phyloP scores from a whole-genome alignment of 495 filamentous ascomycete genomes.

The Tuber indicum region DNA sequence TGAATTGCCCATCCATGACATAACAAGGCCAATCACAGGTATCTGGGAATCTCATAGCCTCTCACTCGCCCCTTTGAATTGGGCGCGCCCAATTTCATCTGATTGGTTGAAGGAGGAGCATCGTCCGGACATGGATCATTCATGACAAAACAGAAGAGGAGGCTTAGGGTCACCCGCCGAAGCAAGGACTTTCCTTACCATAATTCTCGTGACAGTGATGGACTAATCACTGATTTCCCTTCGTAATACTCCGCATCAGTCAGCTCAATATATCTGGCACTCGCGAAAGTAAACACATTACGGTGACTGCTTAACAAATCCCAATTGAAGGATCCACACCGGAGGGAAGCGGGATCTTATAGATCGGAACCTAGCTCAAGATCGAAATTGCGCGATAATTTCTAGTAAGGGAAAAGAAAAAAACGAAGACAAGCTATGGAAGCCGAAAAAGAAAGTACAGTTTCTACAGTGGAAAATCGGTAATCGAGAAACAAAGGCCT shows the following conservation, averaged over 20 bases:
- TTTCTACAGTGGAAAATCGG: background rate
- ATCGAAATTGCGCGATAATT: slow-evolving; percentile 2
- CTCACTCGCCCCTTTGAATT: background rate
- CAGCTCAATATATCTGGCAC: background rate
- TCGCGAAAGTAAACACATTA: background rate
- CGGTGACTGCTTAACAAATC: background rate
- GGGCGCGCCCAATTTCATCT: background rate
- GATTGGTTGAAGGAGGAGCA: background rate
- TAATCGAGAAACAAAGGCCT: background rate
- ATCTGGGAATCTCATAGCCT: background rate
- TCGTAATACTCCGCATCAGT: background rate
- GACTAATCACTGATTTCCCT: background rate
- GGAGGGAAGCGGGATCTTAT: background rate
- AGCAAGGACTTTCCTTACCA: background rate
- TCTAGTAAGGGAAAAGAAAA: background rate
- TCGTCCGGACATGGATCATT: background rate
- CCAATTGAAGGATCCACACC: background rate
- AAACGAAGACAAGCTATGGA: background rate
- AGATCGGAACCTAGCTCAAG: background rate
- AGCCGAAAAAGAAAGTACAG: background rate
- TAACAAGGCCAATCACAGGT: background rate
- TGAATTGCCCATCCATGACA: background rate
- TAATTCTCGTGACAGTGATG: background rate
- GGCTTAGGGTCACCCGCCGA: background rate
- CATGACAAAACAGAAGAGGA: background rate